Evolutionary conservation across 139 green algal species (phyloP), one percentile per base, ranked within the genome.

Genomic region (Picochlorum costavermella): DNA sequence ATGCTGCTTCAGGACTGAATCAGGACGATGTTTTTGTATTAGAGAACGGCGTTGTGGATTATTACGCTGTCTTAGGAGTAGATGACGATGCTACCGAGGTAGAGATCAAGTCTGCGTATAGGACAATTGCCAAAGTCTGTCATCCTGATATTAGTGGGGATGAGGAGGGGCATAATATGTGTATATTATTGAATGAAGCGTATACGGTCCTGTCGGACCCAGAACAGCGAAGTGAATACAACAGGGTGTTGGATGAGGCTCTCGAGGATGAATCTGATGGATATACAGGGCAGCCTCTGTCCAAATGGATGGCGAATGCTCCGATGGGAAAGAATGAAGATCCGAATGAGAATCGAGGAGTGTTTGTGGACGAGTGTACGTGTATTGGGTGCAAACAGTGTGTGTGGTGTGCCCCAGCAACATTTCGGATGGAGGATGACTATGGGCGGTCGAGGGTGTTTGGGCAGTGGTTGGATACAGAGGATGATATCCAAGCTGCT

Each of bases 341-440:
- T 63, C 74, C 80, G 0, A 30, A 70, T 10, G 88, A 95, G 73
- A 74, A 14, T 14, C 65, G 87, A 0, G 87, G 66, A 0, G 83
- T 95, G 9, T 95, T 95, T 78, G 88, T 95, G 70, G 88, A 92
- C 64, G 87, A 95, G 68, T 70, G 79, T 31, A 67, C 80, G 0
- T 95, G 88, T 79, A 95, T 95, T 44, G 88, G 88, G 14, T 95
- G 88, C 82, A 90, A 90, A 74, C 60, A 84, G 76, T 95, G 88
- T 69, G 80, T 95, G 12, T 90, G 76, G 75, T 72, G 63, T 23
- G 85, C 88, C 0, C 61, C 76, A 0, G 85, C 75, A 17, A 92
- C 84, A 16, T 95, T 93, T 76, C 70, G 87, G 20, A 91, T 94
- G 3, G 85, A 95, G 70, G 31, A 62, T 3, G 72, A 79, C n/a